Evolutionary conservation across 1,284 basidiomycete genomes (phyloP).

Genomic region (Ustilago curta): DNA sequence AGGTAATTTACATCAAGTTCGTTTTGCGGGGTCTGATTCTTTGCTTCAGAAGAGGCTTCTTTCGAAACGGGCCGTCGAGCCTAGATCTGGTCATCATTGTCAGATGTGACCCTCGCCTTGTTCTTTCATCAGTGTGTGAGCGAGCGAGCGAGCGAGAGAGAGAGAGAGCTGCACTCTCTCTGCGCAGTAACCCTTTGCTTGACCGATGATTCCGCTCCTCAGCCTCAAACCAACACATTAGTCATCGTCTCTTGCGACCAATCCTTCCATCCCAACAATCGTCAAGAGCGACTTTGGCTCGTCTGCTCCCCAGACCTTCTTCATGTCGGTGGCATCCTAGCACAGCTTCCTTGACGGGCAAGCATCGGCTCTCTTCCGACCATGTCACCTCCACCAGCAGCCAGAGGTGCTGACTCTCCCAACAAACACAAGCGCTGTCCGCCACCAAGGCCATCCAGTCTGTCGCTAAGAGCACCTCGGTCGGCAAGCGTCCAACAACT

Average conservation of each 20-base stretch:
- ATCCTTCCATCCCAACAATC: neutral
- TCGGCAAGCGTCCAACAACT: constrained; percentile 42
- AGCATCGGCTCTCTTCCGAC: constrained; percentile 2
- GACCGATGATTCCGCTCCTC: neutral
- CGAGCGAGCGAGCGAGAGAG: neutral
- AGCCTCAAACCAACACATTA: too few species aligned
- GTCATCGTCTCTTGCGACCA: constrained; percentile 2
- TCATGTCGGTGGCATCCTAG: neutral
- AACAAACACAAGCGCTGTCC: constrained; percentile 4
- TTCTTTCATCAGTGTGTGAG: neutral
- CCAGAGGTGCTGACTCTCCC: neutral
- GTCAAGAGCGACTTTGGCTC: too few species aligned
- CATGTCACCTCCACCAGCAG: constrained; percentile 22
- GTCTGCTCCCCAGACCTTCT: too few species aligned
- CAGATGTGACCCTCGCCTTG: neutral
- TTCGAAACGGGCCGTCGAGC: neutral
- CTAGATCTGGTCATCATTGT: neutral
- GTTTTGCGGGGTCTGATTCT: neutral
- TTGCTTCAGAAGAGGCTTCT: neutral
- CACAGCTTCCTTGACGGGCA: constrained; percentile 10
- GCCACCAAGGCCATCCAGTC: constrained; percentile 28
- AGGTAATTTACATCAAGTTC: neutral
- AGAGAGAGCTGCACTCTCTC: neutral
- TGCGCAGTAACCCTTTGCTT: neutral
- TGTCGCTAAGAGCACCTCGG: constrained; percentile 27